Evolutionary conservation across 768 basidiomycete species (phyloP), one percentile per base, ranked within the genome.

Genomic region (Leccinum fibrillosum): DNA sequence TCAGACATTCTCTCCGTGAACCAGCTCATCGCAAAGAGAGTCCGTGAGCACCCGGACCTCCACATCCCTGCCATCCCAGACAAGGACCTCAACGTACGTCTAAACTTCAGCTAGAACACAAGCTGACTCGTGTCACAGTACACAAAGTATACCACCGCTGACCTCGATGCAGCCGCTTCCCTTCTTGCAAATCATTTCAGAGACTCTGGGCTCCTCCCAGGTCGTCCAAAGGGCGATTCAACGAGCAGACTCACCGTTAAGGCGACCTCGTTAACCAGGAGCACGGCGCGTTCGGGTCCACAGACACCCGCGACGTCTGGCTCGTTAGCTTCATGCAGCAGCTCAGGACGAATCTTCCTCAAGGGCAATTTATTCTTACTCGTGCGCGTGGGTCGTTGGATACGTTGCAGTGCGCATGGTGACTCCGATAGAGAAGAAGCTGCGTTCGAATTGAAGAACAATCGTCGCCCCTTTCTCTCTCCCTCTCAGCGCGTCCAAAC

Each of bases 161-260:
- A 61, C 35, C 62, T 70, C 8, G 70, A 70, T 64, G 62, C 54
- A 4, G 61, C 70, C 1, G 70, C 69, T 8, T 70, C 69, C 25
- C 61, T 70, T 11, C 59, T 70, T 34, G 68, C 69, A 5, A 62
- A 70, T 49, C 47, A 70, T 47, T 26, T 67, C 25, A 65, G 28
- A 59, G 62, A 65, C 50, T 51, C 53, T 0, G 63, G 63, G 10
- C 21, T 53, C 17, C 60, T 72, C 11, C 60, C 56, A 2, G 65
- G 69, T 53, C 70, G 70, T 8, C 26, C 57, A 52, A 68, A 62
- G 53, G 63, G 66, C 21, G 68, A 70, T 54, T 37, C 58, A 44
- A 56, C 64, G 25, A 72, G 62, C 44, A 66, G 26, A 30, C 63
- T 70, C 48, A 66, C 69, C 1, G 60, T 72, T 34, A n/a, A n/a